Evolutionary conservation across 768 basidiomycete species (phyloP).

Genomic region (Mycena galericulata): DNA sequence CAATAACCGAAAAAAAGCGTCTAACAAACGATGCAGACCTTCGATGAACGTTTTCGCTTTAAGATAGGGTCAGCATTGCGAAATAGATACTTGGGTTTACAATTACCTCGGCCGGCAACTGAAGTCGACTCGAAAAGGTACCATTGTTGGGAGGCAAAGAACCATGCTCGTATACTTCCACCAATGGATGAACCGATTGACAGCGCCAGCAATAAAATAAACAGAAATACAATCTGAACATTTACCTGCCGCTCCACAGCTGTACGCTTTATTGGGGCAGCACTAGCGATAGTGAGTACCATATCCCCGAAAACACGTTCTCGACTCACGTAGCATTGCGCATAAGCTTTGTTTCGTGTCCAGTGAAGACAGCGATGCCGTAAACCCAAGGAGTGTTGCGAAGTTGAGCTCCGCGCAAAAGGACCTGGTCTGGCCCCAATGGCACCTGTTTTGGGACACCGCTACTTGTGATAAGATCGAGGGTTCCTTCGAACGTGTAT

Average conservation of each 20-base stretch:
- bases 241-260: slow-evolving; percentile 98
- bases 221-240: slow-evolving; percentile 94
- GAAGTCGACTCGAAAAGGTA: slow-evolving; percentile 79
- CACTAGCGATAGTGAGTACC: slow-evolving; percentile 57
- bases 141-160: slow-evolving; percentile 90
- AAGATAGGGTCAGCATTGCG: slow-evolving; percentile 15
- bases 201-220: slow-evolving; percentile 86
- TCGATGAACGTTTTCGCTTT: slow-evolving; percentile 85
- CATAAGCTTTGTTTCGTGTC: slow-evolving; percentile 99
- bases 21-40: slow-evolving; percentile 57
- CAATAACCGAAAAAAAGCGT: slow-evolving; percentile 34
- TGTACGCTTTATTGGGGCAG: slow-evolving; percentile 96
- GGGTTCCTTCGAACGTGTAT: slow-evolving; percentile 92
- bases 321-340: slow-evolving; percentile 91
- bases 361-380: slow-evolving; percentile 93
- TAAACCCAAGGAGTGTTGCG: slow-evolving; percentile 98
- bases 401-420: slow-evolving; percentile 94
- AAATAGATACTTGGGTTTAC: slow-evolving; percentile 6
- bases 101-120: slow-evolving; percentile 73
- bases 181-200: slow-evolving; percentile 95
- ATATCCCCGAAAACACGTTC: neutral
- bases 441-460: slow-evolving; percentile 85
- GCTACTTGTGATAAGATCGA: slow-evolving; percentile 69
- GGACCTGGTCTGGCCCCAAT: slow-evolving; percentile 93
- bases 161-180: slow-evolving; percentile 91